Evolutionary conservation across 163 green algal genomes (phyloP), one percentile per base, ranked within the genome.

Genomic region (Scenedesmus sp.): DNA sequence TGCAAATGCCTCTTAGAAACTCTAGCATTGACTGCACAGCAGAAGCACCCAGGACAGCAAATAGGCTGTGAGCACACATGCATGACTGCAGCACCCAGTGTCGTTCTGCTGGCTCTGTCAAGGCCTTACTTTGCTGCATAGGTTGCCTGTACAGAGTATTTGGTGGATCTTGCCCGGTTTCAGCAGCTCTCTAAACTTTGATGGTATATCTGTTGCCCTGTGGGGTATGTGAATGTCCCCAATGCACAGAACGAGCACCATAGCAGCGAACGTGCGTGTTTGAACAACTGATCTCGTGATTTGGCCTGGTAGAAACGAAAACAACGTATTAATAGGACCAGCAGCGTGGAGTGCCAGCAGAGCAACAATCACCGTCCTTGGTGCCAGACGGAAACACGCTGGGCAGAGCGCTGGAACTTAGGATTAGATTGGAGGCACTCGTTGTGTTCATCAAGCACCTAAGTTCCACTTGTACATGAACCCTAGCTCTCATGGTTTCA

Each of bases 161-260:
- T 98, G 95, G 49, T 98, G 95, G 20, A 99, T 99, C 90, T 99
- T 99, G 7, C 98, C 98, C 1, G 98, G 98, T 30, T 98, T 97
- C 0, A 99, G 93, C 73, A 99, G 94, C 73, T 96, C 92, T 89
- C 97, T 98, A 93, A 99, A 99, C 88, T 99, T 97, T 0, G 93
- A 46, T 0, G 98, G 98, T 59, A 99, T 93, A 88, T 99, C 98
- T 3, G 93, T 85, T 0, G 95, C 94, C 33, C 98, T 90, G 90
- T 99, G 95, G 6, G 98, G 97, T 30, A 99, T 97, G 93, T 99
- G 97, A 68, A 99, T 79, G 85, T 99, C 98, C 2, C 97, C 97
- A 33, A 99, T 97, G 86, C 95, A 97, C 22, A 99, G 93, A 6
- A 99, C 97, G 2, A 99, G 95, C 46, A 99, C 97, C 97, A 99